A percentile compares a stretch with the other conserved stretches of the same genome.
Conservation (phyloP, 257 asterid genomes). For the Gentiana macrophylla region DNA sequence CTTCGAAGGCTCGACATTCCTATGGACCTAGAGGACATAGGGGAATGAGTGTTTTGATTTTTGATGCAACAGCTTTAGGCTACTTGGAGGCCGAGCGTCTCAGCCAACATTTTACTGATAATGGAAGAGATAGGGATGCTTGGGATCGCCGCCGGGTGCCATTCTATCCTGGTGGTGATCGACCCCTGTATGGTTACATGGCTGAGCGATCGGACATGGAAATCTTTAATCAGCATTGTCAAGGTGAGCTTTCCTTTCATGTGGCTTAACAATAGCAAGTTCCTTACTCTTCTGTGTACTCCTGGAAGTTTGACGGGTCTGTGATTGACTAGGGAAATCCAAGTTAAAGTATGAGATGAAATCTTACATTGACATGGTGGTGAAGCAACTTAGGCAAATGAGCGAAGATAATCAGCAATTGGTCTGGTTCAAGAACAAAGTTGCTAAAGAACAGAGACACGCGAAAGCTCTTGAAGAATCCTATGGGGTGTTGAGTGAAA, state of each 20-base stretch:
- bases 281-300: background rate
- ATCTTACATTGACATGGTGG: slow-evolving; percentile 54
- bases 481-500: slow-evolving; percentile 18
- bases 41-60: slow-evolving; percentile 35
- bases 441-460: slow-evolving; percentile 31
- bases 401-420: slow-evolving; percentile 66
- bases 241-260: slow-evolving; percentile 11
- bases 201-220: slow-evolving; percentile 28
- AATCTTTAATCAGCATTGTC: slow-evolving; percentile 22
- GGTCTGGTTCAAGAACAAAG: slow-evolving; percentile 28
- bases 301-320: slow-evolving; percentile 5
- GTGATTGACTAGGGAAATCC: slow-evolving; percentile 36
- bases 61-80: slow-evolving; percentile 36
- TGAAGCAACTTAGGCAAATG: slow-evolving; percentile 46
- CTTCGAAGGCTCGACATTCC: slow-evolving; percentile 26
- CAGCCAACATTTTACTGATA: slow-evolving; percentile 18
- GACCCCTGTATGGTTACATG: slow-evolving; percentile 29
- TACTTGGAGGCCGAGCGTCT: slow-evolving; percentile 33
- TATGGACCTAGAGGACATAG: slow-evolving; percentile 45
- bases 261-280: background rate
- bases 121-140: slow-evolving; percentile 22
- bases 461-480: slow-evolving; percentile 45
- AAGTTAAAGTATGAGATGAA: slow-evolving; percentile 48
- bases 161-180: slow-evolving; percentile 24
- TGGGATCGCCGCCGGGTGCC: slow-evolving; percentile 16